Evolutionary conservation across 345 rosid genomes (phyloP).

Genomic region (Bretschneidera sinensis): DNA sequence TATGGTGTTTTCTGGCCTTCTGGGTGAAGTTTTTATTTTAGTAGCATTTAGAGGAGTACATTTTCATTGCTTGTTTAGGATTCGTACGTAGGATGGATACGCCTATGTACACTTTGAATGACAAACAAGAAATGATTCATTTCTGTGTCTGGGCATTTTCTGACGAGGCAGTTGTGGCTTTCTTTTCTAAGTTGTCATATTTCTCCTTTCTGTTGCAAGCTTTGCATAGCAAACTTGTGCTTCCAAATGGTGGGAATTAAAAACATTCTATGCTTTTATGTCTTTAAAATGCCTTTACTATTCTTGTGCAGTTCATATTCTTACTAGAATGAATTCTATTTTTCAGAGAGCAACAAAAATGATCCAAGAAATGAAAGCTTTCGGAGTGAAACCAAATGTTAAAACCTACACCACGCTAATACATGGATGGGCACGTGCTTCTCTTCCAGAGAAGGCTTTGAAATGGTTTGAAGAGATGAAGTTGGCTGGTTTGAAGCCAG

Average conservation of each 20-base stretch:
- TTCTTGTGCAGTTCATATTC: neutral
- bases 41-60: neutral
- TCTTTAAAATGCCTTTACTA: neutral
- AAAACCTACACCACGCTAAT: conserved; percentile 89
- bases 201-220: too few species aligned
- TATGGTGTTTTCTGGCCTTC: neutral
- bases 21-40: too few species aligned
- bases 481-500: conserved; percentile 66
- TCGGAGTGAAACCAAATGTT: conserved; percentile 72
- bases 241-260: neutral
- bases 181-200: too few species aligned
- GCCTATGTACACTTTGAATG: too few species aligned
- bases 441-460: conserved; percentile 88
- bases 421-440: conserved; percentile 94
- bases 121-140: too few species aligned
- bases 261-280: too few species aligned
- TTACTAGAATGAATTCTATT: neutral
- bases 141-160: neutral
- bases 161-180: too few species aligned
- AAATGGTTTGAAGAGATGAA: conserved; percentile 83
- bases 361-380: conserved; percentile 58
- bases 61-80: neutral
- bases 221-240: too few species aligned
- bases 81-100: too few species aligned
- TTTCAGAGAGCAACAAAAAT: conserved; percentile 72